A percentile compares a stretch with the other conserved stretches of the same genome.
Evolutionary conservation across 1,284 basidiomycete species (phyloP).

Genomic region (Tilletia indica): DNA sequence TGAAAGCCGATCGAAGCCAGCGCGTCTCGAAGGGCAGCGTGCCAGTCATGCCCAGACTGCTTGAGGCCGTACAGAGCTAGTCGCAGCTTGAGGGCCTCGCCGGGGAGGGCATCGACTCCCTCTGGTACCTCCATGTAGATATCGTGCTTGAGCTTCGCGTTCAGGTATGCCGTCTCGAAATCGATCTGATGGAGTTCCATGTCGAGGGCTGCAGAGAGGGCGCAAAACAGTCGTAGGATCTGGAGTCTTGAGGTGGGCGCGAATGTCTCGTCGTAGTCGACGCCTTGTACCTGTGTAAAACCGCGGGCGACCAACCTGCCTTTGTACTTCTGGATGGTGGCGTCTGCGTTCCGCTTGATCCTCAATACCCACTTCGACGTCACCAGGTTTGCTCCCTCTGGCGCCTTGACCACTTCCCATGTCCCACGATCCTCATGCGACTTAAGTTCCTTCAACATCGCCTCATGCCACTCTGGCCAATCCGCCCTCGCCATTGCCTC

Average conservation of each 20-base stretch:
- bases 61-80: slow-evolving; percentile 2
- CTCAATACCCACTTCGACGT: slow-evolving; percentile 21
- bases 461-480: neutral
- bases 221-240: neutral
- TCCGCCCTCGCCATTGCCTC: neutral
- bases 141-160: neutral
- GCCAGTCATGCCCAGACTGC: slow-evolving; percentile 11
- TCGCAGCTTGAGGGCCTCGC: neutral
- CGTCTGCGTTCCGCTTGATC: slow-evolving; percentile 9
- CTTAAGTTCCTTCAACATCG: neutral
- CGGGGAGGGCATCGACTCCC: neutral
- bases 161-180: slow-evolving; percentile 5
- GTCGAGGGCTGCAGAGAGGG: neutral
- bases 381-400: slow-evolving; percentile 3
- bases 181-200: slow-evolving; percentile 3
- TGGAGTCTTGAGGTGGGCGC: slow-evolving; percentile 17
- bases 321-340: slow-evolving; percentile 17
- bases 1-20: neutral
- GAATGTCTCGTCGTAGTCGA: slow-evolving; percentile 23
- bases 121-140: neutral
- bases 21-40: neutral
- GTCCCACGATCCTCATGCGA: neutral
- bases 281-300: slow-evolving; percentile 21
- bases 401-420: neutral
- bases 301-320: slow-evolving; percentile 21